Conservation (phyloP, 2,329 filamentous ascomycete genomes). For the Colletotrichum orbiculare region DNA sequence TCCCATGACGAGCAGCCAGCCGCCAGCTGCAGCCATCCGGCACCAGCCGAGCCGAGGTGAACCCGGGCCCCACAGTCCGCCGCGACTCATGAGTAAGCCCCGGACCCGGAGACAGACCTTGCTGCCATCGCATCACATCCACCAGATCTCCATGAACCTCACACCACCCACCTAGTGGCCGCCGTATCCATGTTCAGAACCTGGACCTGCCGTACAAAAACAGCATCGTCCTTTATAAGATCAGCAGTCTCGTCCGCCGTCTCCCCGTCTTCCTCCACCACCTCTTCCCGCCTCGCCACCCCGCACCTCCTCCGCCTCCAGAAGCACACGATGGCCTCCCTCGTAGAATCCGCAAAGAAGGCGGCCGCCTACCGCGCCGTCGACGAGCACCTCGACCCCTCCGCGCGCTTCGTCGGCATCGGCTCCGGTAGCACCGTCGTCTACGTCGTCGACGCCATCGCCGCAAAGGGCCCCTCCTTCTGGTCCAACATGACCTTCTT, state of each 20-base stretch:
- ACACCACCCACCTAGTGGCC: neutral
- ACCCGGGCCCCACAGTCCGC: slow-evolving; percentile 2
- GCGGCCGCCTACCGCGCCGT: slow-evolving; percentile 80
- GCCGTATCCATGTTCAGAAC: slow-evolving; percentile 24
- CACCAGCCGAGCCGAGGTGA: neutral
- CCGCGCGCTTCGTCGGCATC: slow-evolving; percentile 77
- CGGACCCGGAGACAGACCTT: slow-evolving; percentile 20
- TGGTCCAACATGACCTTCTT: slow-evolving; percentile 81
- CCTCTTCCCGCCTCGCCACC: slow-evolving; percentile 10
- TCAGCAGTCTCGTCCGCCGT: slow-evolving; percentile 13
- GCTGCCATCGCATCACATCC: slow-evolving; percentile 33
- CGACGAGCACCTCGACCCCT: slow-evolving; percentile 73
- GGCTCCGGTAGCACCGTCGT: slow-evolving; percentile 85
- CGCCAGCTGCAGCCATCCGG: slow-evolving; percentile 5
- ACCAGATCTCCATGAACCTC: slow-evolving; percentile 14
- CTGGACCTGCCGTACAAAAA: slow-evolving; percentile 11
- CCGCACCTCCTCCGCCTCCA: slow-evolving; percentile 3
- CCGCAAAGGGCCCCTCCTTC: slow-evolving; percentile 64
- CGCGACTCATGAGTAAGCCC: slow-evolving; percentile 34
- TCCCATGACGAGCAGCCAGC: no score
- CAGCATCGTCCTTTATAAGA: slow-evolving; percentile 18
- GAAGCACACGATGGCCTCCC: slow-evolving; percentile 41
- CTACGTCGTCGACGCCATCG: slow-evolving; percentile 87
- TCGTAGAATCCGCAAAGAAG: slow-evolving; percentile 79
- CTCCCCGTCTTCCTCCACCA: neutral